Base-by-base conservation (phyloP, 2,329 filamentous ascomycete genomes). In the Byssothecium circinans region DNA sequence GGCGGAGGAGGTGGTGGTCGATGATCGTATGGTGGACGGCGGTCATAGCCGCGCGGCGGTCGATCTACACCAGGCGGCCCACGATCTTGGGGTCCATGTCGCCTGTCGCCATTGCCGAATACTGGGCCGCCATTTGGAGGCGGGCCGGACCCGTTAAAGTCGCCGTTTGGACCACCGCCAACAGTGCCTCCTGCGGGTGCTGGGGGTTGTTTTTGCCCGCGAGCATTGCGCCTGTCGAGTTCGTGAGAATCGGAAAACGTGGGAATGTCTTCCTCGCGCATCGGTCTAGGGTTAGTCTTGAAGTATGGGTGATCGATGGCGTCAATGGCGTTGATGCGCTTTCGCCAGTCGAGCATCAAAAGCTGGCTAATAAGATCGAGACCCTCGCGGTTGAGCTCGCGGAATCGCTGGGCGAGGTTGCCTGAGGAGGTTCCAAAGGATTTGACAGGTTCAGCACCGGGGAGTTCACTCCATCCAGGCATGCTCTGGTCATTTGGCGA, bases 241-340 rank as follows among this genome's bases (percentile, higher is more conserved):
- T 99, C 94, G 71, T 99, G 94, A 36, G 91, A 96, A 62, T 96
- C 92, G 66, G 95, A 89, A 64, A 96, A 97, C 14, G 77, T 81
- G 2, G 94, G 94, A n/a, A 99, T 81, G 41, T 97, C 91, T 54
- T 87, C 86, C 1, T 94, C 90, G 45, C 82, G 82, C 32, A 91
- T 85, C 8, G 94, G 94, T 4, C 87, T 77, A 3, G 94, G 94
- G 1, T 81, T 73, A 47, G 83, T 87, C 52, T 83, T 86, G 75
- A 99, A 97, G 71, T 96, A 99, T 1, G 89, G 85, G 63, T 99
- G 94, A 54, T 95, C 82, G 18, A 99, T 76, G 1, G 94, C 94
- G 72, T 99, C 94, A 20, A 95, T 88, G 0, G 94, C 94, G 66
- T 97, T 99, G 67, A 95, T 86, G 41, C 94, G 84, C 57, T 82